phyloP scores from a whole-genome alignment of 2,329 filamentous ascomycete species.

The Acrocalymma vagum region DNA sequence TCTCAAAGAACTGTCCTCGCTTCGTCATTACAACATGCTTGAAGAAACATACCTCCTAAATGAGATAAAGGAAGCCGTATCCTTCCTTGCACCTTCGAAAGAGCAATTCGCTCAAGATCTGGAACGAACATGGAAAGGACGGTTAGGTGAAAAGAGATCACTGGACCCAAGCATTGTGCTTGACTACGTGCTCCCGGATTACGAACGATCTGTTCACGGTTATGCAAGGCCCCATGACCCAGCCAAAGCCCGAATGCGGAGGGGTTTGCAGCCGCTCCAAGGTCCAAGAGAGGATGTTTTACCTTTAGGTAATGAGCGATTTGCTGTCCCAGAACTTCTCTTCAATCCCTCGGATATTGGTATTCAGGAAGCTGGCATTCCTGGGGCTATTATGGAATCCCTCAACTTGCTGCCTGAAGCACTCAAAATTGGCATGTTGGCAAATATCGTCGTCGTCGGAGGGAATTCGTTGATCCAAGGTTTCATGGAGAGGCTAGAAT shows the following conservation, averaged over 20 bases:
- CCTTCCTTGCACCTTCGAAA: constrained; percentile 77
- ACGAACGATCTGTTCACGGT: constrained; percentile 70
- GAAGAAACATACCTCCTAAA: constrained; percentile 94
- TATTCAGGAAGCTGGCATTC: constrained; percentile 81
- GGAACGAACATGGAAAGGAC: constrained; percentile 79
- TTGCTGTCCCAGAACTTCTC: constrained; percentile 86
- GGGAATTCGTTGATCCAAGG: constrained; percentile 83
- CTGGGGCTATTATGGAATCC: constrained; percentile 83
- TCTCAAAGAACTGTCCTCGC: constrained; percentile 85
- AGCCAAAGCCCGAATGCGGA: constrained; percentile 61
- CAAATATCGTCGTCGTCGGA: constrained; percentile 89
- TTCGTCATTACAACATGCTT: constrained; percentile 94
- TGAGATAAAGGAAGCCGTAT: constrained; percentile 91
- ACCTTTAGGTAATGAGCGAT: constrained; percentile 90
- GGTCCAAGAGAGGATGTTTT: constrained; percentile 76
- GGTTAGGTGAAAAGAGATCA: constrained; percentile 64
- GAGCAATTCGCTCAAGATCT: constrained; percentile 73
- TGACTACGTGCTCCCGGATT: constrained; percentile 92
- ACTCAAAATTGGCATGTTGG: constrained; percentile 81
- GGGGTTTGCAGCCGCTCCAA: constrained; percentile 57
- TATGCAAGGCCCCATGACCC: constrained; percentile 81
- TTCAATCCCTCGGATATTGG: constrained; percentile 89
- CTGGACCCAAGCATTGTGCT: constrained; percentile 70
- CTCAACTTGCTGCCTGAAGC: constrained; percentile 79
- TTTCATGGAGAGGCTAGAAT: constrained; percentile 79